Percentiles rank a stretch among this genome's conserved stretches.
These are phyloP conservation scores for Ceraceosorus bombacis DNA, from an alignment of 1,284 basidiomycete genomes.

Conservation along the genomic window DNA sequence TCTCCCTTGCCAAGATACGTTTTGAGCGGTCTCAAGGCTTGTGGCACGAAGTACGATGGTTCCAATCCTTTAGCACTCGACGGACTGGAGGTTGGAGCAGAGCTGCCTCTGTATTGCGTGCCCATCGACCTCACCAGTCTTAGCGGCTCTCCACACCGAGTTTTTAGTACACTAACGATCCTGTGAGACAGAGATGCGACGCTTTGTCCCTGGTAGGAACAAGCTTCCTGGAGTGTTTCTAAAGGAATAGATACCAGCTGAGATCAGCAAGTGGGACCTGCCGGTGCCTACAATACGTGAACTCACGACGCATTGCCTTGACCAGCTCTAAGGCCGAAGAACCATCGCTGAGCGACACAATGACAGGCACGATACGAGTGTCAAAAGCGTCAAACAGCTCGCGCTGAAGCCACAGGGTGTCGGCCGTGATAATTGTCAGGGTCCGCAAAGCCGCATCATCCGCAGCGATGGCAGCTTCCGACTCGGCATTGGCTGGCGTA, in stretches of 20 bases:
- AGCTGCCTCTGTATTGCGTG: conserved; percentile 62
- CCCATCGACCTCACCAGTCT: conserved; percentile 79
- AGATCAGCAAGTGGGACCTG: too few species aligned
- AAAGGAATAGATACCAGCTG: too few species aligned
- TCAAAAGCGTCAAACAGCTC: background rate
- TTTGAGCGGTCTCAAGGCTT: conserved; percentile 67
- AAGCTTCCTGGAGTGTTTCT: too few species aligned
- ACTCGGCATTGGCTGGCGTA: background rate
- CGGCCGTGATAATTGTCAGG: conserved; percentile 12
- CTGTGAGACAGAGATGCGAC: too few species aligned
- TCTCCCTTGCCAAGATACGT: conserved; percentile 11
- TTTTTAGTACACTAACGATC: conserved; percentile 58
- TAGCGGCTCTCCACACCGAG: conserved; percentile 74
- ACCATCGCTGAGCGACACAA: background rate
- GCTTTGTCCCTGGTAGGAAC: too few species aligned
- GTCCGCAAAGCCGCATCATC: conserved; percentile 5
- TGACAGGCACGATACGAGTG: background rate
- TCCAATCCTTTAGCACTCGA: conserved; percentile 44
- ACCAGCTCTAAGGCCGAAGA: too few species aligned
- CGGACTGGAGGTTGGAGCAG: background rate
- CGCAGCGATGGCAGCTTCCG: background rate
- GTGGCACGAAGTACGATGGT: conserved; percentile 74
- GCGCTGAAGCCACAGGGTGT: conserved; percentile 7
- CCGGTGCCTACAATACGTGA: too few species aligned
- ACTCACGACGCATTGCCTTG: too few species aligned